Base-by-base conservation (phyloP, 176 grass and related monocot species). In the Chrysopogon serrulatus region DNA sequence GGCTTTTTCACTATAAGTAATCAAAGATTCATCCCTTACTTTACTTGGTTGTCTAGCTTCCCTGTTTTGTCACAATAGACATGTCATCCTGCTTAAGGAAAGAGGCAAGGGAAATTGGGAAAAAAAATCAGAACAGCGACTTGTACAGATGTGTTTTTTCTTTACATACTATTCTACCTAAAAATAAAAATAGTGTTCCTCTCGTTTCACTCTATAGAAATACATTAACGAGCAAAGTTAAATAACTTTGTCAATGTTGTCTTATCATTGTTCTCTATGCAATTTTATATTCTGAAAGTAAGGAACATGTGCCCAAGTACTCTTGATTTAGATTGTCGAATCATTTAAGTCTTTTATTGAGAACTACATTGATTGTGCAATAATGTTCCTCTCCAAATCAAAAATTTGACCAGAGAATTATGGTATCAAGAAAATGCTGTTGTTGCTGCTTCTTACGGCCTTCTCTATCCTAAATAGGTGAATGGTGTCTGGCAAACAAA, bases 401-500 rank as follows among this genome's bases (percentile, higher is more conserved):
- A 68, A 36, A 31, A 68, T 32, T 35, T 1, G 49, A 78, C 28
- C 43, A 67, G 35, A 71, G 4, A 77, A 60, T 35, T 57, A 40
- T 74, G 40, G 28, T 64, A 19, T 53, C 6, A 32, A 64, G 43
- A 74, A 4, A n/a, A 78, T 37, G 7, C 23, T 73, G 56, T 65
- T 35, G 31, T 13, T 34, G 37, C 18, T 79, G 24, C 18, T 79
- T 19, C 34, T 57, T 26, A 78, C 24, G 31, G 31, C 42, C 34
- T 67, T 63, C 31, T 73, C 21, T 92, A 10, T 60, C 62, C 10
- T 42, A 79, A 89, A 76, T 65, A 92, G 86, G 83, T 92, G 30
- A 82, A 64, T 65, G 90, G 86, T 31, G 60, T 32, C 21, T 92
- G 90, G 90, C 86, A 92, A 86, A 64, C 51, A 3, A 92, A 89